phyloP scores from a whole-genome alignment of 441 rosid species.

The Gossypium trilobum region DNA sequence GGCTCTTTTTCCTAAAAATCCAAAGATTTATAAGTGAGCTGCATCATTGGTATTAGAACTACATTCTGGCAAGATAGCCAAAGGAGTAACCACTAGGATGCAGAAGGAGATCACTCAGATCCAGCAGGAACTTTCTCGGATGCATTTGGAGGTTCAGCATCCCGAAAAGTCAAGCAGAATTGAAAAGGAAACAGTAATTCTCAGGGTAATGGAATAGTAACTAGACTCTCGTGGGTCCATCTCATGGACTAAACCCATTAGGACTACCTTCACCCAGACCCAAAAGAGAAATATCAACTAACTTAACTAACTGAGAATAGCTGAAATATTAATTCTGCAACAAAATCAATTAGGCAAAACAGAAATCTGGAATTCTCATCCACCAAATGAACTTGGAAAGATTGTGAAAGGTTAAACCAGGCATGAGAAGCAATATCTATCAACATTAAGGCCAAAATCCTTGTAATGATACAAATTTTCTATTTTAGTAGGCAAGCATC shows the following conservation, averaged over 20 bases:
- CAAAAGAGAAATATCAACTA: neutral
- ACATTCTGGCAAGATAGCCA: neutral
- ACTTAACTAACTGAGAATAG: neutral
- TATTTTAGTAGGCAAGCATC: neutral
- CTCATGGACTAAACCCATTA: neutral
- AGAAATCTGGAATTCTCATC: neutral
- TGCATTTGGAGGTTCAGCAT: neutral
- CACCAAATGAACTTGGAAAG: neutral
- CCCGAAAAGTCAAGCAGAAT: neutral
- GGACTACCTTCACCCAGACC: neutral
- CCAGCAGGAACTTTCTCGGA: neutral
- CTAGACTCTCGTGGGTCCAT: neutral
- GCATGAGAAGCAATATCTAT: neutral
- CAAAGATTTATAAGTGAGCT: neutral
- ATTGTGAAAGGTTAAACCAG: neutral
- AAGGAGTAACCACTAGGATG: neutral
- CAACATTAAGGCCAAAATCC: neutral
- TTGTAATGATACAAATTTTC: neutral
- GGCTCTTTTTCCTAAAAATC: neutral
- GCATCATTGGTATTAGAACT: neutral
- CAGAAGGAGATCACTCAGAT: neutral
- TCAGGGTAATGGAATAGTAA: neutral
- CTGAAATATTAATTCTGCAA: neutral
- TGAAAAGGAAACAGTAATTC: neutral
- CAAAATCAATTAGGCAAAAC: neutral